These are phyloP conservation scores for Pelomyxa schiedti DNA, from an alignment of 78 protist species.

Conservation along the genomic window DNA sequence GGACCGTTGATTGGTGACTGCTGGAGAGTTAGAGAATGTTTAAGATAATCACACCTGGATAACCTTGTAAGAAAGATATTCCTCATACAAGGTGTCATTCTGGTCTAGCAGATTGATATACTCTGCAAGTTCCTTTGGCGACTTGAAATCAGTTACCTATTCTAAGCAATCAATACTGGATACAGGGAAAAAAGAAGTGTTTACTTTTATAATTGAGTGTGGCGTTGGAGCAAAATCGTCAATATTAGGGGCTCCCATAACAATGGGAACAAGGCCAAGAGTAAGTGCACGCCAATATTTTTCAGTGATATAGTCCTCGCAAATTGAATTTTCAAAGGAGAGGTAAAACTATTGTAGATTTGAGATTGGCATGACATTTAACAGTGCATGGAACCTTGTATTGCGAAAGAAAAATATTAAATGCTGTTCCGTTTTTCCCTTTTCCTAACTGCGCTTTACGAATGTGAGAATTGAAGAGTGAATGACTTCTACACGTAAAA, in stretches of 20 bases:
- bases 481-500: not conserved
- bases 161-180: no score
- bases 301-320: slow-evolving; percentile 11
- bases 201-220: not conserved
- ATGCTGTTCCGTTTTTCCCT: not conserved
- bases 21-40: no score
- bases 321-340: not conserved
- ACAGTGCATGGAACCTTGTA: no score
- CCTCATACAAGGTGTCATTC: not conserved
- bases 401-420: not conserved
- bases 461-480: not conserved
- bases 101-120: not conserved
- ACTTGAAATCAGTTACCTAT: not conserved
- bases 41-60: no score
- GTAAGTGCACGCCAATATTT: slow-evolving; percentile 17
- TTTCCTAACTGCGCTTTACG: not conserved
- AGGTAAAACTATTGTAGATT: no score
- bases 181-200: no score
- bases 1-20: no score
- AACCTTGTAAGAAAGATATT: not conserved
- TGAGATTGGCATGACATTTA: no score
- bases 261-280: slow-evolving; percentile 32
- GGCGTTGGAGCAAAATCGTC: slow-evolving; percentile 14
- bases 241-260: slow-evolving; percentile 42
- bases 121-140: not conserved